Percentiles rank a stretch among this genome's conserved stretches.
Evolutionary conservation across 176 grass and related monocot genomes (phyloP).

Genomic region (Eleusine indica): DNA sequence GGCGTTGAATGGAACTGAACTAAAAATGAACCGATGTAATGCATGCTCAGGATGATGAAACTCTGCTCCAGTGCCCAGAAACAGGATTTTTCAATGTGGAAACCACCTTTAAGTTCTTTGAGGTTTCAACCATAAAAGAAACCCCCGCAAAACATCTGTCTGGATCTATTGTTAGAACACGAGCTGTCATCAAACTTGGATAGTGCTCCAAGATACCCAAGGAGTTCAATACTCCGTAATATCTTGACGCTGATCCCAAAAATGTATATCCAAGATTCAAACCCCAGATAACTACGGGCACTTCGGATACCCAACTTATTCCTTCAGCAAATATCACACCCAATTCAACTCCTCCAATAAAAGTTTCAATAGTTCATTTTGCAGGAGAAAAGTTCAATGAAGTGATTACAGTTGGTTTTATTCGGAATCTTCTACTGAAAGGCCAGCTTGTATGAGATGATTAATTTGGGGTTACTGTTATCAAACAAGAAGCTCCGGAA

Average conservation of each 20-base stretch:
- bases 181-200: background rate
- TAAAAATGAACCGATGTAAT: conserved; percentile 44
- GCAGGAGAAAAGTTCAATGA: background rate
- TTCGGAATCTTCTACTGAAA: conserved; percentile 9
- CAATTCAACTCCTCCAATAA: background rate
- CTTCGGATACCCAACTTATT: background rate
- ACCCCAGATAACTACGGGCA: background rate
- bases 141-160: background rate
- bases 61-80: conserved; percentile 10
- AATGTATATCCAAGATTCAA: conserved; percentile 7
- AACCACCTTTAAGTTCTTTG: background rate
- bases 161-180: background rate
- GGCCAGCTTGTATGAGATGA: background rate
- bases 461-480: too few relatives aligned
- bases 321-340: background rate
- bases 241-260: background rate
- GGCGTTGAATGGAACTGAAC: background rate
- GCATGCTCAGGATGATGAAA: conserved; percentile 55
- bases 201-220: background rate
- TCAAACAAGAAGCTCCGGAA: too few relatives aligned
- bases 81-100: background rate
- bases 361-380: background rate
- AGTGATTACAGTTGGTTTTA: background rate
- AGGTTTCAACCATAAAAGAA: conserved; percentile 10
- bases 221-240: background rate